These are phyloP conservation scores for Tetradesmus obliquus DNA, from an alignment of 139 green algal genomes.

Conservation along the genomic window DNA sequence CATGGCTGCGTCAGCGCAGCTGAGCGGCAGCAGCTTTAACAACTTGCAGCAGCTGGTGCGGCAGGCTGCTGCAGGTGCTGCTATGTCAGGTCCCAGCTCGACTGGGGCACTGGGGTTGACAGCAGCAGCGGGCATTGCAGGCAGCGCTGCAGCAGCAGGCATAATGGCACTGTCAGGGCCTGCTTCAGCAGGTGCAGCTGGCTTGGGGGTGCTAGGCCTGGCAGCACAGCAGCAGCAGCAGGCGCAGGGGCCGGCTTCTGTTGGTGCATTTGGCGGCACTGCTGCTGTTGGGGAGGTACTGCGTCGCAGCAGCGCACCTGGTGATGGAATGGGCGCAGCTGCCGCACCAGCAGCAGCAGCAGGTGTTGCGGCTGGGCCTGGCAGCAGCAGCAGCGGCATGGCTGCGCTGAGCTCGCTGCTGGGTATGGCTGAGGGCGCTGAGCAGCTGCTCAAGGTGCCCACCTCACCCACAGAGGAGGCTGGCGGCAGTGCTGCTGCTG, in stretches of 20 bases:
- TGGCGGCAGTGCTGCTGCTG: background rate
- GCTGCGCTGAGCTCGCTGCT: background rate
- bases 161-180: background rate
- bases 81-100: background rate
- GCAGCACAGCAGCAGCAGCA: background rate
- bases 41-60: constrained; percentile 29
- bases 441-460: background rate
- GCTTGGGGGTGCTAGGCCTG: background rate
- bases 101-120: background rate
- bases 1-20: background rate
- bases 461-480: background rate
- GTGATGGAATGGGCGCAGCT: background rate
- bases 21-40: constrained; percentile 19
- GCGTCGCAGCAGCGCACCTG: background rate
- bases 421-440: constrained; percentile 9
- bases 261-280: no score
- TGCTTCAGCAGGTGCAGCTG: background rate
- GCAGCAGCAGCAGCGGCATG: background rate
- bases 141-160: background rate
- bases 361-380: background rate
- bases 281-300: background rate
- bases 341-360: background rate
- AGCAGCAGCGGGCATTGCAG: background rate
- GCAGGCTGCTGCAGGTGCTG: constrained; percentile 12
- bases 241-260: background rate